Base-by-base conservation (phyloP, 306 rosid species). In the Medicago arabica region DNA sequence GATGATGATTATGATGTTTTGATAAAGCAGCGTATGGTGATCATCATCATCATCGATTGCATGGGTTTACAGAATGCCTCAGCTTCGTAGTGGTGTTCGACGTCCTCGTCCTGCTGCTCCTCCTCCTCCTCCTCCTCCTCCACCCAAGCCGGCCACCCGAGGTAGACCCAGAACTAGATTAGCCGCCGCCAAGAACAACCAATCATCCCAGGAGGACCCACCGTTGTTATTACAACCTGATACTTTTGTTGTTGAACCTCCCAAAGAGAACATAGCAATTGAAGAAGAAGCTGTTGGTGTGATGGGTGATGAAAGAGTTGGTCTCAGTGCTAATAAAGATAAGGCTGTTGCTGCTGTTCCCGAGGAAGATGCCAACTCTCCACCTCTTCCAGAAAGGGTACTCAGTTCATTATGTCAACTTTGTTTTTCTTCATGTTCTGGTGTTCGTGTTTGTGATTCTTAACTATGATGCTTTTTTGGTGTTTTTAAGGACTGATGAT, bases 1-100 rank as follows among this genome's bases (percentile, higher is more conserved):
- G 3, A 1, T 4, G 38, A 5, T 34, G 6, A 34, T 31, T 7
- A 5, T 34, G 6, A 5, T 34, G 7, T 34, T 5, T 5, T 34
- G 7, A 4, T 5, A 5, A 5, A 34, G 38, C 38, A 34, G 6
- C 83, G 83, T 85, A 93, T 86, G 80, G 86, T 86, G 98, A 86
- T 87, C 31, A 28, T 28, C 28, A 25, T 25, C 28, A 25, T 25
- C 31, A 28, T 72, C 84, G 84, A 82, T 89, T 93, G 91, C 88
- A 93, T 93, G 98, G 98, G 96, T 89, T 86, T 93, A 82, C 86
- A 86, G 83, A 85, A 93, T 93, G 97, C 96, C 91, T 90, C 96
- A 91, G 92, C 97, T 89, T 91, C 98, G 96, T 80, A 86, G 85
- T 67, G 90, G 92, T 84, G 84, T 89, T 61, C 89, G 98, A 78